Base-by-base conservation (phyloP, 768 basidiomycete species). In the Collybiopsis luxurians region DNA sequence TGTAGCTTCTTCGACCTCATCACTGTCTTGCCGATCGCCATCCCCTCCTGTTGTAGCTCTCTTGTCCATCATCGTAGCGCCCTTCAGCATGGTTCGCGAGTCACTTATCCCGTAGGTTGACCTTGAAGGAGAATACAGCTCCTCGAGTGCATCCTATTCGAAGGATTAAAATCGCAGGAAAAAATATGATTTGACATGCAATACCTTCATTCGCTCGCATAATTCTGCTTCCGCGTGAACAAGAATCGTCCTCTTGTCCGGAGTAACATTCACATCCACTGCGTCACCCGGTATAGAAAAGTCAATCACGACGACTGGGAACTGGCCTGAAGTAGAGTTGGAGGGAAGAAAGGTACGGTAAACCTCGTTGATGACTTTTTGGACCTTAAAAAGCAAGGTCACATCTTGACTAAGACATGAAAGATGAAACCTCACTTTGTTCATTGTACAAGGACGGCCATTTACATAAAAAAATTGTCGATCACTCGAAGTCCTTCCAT, bases 181-280 rank as follows among this genome's bases (percentile, higher is more conserved):
- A 7, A 12, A n/a, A 10, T n/a, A 27, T 48, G 36, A 23, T 54
- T 11, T 53, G 31, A 45, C 69, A 13, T 49, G 4, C n/a, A n/a
- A 24, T 53, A 93, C 93, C 75, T 91, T 95, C 39, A 98, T 77
- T 0, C 86, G 84, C 2, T 81, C 72, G 0, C 98, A 78, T 17
- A 99, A 71, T 59, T 88, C 89, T 11, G 77, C 78, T 68, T 99
- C 96, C 67, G 87, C 87, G 63, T 98, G 94, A 11, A 99, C 65
- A 50, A 97, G 86, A 36, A 98, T 89, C 0, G 93, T 95, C n/a
- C 96, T 81, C 66, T 98, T 99, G 74, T 98, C 97, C 0, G 97
- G 96, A 59, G 87, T 92, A 58, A 98, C 90, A 59, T 99, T 99
- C 65, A 99, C 85, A 66, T 99, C 97, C 64, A 13, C 12, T 59